Conservation (phyloP, 805 yeast genomes). For the Ogataea wickerhamii region DNA sequence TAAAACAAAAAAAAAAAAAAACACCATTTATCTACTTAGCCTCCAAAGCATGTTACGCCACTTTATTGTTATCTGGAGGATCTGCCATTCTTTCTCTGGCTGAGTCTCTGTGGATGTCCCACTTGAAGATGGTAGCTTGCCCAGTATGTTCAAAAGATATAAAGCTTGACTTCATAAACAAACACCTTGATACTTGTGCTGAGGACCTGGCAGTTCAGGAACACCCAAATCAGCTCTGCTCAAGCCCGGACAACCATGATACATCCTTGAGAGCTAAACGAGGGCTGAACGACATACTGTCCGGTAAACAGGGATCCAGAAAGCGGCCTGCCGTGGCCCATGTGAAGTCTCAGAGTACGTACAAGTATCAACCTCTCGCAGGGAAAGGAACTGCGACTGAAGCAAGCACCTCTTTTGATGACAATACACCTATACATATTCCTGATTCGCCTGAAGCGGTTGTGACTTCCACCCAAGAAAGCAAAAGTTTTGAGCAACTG, state of each 20-base stretch:
- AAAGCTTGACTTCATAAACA: constrained; percentile 28
- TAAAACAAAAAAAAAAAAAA: too few relatives aligned
- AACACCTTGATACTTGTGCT: constrained; percentile 34
- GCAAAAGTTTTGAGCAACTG: constrained; percentile 9
- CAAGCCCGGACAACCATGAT: constrained; percentile 8
- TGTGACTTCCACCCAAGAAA: neutral
- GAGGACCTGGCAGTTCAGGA: constrained; percentile 4
- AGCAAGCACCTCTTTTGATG: neutral
- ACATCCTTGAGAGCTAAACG: constrained; percentile 3
- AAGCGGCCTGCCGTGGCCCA: constrained; percentile 4
- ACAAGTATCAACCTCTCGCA: constrained; percentile 6
- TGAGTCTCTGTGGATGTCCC: neutral
- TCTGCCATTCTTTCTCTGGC: too few relatives aligned
- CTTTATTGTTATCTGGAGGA: too few relatives aligned
- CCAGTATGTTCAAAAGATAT: constrained; percentile 33
- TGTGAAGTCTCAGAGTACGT: constrained; percentile 12
- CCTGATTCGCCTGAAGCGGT: constrained; percentile 5
- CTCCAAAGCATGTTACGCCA: too few relatives aligned
- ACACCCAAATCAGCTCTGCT: constrained; percentile 6
- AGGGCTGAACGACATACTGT: constrained; percentile 15
- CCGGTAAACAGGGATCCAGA: constrained; percentile 9
- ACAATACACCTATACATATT: constrained; percentile 1
- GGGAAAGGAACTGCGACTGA: neutral
- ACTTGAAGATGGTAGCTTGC: constrained; percentile 29
- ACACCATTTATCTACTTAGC: too few relatives aligned